Evolutionary conservation across 1,139 yeast genomes (phyloP).

Genomic region (Magnusiomyces sp.): DNA sequence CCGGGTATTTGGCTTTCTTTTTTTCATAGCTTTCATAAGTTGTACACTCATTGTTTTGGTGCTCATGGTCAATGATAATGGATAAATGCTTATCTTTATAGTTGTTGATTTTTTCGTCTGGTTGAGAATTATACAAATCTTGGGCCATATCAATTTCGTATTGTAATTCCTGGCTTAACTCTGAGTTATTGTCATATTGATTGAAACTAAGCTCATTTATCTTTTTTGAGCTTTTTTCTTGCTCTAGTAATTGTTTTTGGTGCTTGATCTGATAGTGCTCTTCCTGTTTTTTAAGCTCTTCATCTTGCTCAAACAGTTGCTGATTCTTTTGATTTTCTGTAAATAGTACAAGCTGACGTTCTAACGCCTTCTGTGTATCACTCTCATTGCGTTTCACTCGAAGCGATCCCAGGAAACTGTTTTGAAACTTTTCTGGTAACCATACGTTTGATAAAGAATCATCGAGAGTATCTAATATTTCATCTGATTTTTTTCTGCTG

Average conservation of each 20-base stretch:
- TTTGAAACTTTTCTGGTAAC: slow-evolving; percentile 12
- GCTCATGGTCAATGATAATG: neutral
- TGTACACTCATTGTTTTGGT: no score
- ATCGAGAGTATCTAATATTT: slow-evolving; percentile 12
- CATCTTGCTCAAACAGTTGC: neutral
- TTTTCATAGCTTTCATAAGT: no score
- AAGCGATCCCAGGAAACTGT: slow-evolving; percentile 7
- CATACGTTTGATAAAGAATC: slow-evolving; percentile 10
- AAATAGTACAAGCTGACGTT: neutral
- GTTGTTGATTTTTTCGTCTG: neutral
- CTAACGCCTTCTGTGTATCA: slow-evolving; percentile 1
- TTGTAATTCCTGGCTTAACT: no score
- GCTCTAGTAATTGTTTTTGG: neutral
- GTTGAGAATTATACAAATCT: neutral
- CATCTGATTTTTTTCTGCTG: slow-evolving; percentile 9
- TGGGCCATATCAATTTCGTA: no score
- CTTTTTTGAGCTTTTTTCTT: neutral
- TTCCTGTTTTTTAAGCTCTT: neutral
- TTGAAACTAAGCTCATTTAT: neutral
- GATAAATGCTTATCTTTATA: neutral
- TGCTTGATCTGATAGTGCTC: neutral
- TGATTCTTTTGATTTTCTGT: neutral
- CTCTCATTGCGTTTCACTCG: neutral
- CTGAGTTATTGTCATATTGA: neutral
- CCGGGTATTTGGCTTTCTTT: no score